These are phyloP conservation scores for Leccinum pellstonianum DNA, from an alignment of 768 basidiomycete species.

Conservation along the genomic window DNA sequence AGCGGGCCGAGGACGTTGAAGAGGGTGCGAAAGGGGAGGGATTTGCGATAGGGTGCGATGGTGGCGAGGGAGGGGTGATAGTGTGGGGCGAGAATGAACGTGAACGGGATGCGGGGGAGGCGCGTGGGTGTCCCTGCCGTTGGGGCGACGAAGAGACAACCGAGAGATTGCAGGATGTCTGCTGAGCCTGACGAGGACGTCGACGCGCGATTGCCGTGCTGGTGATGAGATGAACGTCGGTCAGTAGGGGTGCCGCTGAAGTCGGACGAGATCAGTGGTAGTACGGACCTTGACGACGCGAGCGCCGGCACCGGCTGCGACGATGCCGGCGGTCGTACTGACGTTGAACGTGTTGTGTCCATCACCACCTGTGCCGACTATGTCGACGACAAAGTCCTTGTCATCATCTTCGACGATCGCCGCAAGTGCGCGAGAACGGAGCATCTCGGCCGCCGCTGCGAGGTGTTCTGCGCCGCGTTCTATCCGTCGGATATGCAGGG, in stretches of 20 bases:
- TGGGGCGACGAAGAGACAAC: slow-evolving; percentile 69
- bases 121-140: slow-evolving; percentile 40
- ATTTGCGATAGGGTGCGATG: slow-evolving; percentile 80
- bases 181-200: slow-evolving; percentile 95
- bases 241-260: not conserved
- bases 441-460: slow-evolving; percentile 72
- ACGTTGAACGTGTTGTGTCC: slow-evolving; percentile 97
- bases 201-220: slow-evolving; percentile 91
- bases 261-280: not conserved
- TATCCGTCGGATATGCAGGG: slow-evolving; percentile 74
- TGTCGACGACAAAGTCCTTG: slow-evolving; percentile 65
- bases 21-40: slow-evolving; percentile 91
- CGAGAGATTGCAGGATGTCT: slow-evolving; percentile 84
- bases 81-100: slow-evolving; percentile 91
- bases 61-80: slow-evolving; percentile 86
- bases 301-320: slow-evolving; percentile 92
- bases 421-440: slow-evolving; percentile 65
- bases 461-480: slow-evolving; percentile 77
- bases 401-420: slow-evolving; percentile 58
- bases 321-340: slow-evolving; percentile 89
- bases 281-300: slow-evolving; percentile 80
- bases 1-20: slow-evolving; percentile 95
- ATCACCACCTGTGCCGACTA: slow-evolving; percentile 65
- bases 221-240: not conserved
- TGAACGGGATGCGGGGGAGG: slow-evolving; percentile 74